phyloP scores from a whole-genome alignment of 192 early-diverging fungal species.

The Mortierella claussenii region DNA sequence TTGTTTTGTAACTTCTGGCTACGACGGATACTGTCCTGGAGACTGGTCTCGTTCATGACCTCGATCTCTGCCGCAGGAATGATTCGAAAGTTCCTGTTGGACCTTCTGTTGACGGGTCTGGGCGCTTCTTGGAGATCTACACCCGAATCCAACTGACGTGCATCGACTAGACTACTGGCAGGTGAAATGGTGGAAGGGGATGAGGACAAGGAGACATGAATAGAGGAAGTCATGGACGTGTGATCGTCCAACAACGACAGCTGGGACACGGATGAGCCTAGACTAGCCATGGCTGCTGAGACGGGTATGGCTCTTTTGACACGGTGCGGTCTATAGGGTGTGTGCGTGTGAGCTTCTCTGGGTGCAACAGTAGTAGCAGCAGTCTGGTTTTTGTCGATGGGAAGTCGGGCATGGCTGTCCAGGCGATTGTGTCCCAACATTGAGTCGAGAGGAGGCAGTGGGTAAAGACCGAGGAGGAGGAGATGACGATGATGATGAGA shows the following conservation, averaged over 20 bases:
- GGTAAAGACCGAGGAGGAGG: neutral
- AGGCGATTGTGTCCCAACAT: constrained; percentile 14
- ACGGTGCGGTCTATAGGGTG: constrained; percentile 30
- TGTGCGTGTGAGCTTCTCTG: constrained; percentile 5
- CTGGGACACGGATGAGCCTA: constrained; percentile 28
- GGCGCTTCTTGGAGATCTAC: constrained; percentile 26
- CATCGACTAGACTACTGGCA: constrained; percentile 4
- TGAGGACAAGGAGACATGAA: constrained; percentile 5
- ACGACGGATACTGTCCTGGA: constrained; percentile 13
- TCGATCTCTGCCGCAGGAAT: constrained; percentile 17
- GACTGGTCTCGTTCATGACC: constrained; percentile 10
- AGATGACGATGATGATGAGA: neutral
- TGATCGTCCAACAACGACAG: constrained; percentile 29
- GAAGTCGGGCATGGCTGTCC: constrained; percentile 7
- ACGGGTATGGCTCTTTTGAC: constrained; percentile 20
- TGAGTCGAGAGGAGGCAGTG: neutral
- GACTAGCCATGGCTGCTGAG: neutral
- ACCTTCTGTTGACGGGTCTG: constrained; percentile 22
- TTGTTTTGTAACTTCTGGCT: neutral
- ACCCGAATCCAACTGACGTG: constrained; percentile 12
- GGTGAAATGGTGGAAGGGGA: constrained; percentile 23
- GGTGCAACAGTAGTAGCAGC: neutral
- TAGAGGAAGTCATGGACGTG: neutral
- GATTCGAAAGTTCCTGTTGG: constrained; percentile 25
- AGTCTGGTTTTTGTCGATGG: constrained; percentile 6